Conservation (phyloP, 2,329 filamentous ascomycete species). For the Pyrenophora seminiperda region DNA sequence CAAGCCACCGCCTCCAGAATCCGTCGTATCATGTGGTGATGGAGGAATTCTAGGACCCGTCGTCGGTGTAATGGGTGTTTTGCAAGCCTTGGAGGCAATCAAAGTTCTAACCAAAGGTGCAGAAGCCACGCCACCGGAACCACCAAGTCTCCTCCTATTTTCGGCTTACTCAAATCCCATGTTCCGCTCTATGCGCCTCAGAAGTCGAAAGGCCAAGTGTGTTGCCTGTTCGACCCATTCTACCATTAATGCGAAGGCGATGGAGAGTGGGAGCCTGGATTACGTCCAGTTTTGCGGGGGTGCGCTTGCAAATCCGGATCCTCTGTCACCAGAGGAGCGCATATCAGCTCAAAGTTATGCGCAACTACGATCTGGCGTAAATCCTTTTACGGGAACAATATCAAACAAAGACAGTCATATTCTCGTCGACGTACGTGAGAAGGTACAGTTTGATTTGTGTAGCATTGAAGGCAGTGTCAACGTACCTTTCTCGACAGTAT, state of each 20-base stretch:
- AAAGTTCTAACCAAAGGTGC: conserved; percentile 68
- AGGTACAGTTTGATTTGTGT: conserved; percentile 82
- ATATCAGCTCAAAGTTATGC: conserved; percentile 69
- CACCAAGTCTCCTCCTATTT: conserved; percentile 58
- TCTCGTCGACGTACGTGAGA: conserved; percentile 82
- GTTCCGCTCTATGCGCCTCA: conserved; percentile 78
- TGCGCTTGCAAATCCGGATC: conserved; percentile 53
- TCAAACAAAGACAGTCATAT: conserved; percentile 55
- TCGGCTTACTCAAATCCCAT: conserved; percentile 58
- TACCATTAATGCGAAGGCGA: conserved; percentile 65
- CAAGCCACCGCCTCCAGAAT: conserved; percentile 80
- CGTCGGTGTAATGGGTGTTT: conserved; percentile 88
- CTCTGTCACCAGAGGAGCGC: conserved; percentile 68
- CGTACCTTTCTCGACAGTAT: conserved; percentile 66
- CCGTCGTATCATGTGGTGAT: conserved; percentile 85
- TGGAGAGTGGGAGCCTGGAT: conserved; percentile 72
- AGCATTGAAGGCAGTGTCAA: conserved; percentile 77
- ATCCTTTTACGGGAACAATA: conserved; percentile 41
- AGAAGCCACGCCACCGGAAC: conserved; percentile 30
- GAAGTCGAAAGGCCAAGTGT: conserved; percentile 71
- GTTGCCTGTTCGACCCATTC: conserved; percentile 72
- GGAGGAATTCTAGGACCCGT: conserved; percentile 91
- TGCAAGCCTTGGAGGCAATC: conserved; percentile 88
- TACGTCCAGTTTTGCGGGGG: conserved; percentile 87
- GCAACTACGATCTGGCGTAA: conserved; percentile 36